phyloP scores from a whole-genome alignment of 2,329 filamentous ascomycete species.

The Microascus cirrosus region DNA sequence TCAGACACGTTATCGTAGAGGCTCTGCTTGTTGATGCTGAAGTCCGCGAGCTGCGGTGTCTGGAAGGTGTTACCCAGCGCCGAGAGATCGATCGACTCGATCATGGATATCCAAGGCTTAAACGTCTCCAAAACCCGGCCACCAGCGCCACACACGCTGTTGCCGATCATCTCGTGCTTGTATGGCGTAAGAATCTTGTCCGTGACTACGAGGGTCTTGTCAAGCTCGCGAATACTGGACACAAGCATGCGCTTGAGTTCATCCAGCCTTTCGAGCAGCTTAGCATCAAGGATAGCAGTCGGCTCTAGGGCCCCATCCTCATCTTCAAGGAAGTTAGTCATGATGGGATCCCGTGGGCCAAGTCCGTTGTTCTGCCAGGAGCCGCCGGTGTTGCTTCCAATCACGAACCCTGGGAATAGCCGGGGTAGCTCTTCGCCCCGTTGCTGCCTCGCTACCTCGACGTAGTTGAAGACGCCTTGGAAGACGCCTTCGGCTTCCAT shows the following conservation, averaged over 20 bases:
- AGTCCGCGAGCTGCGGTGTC: conserved; percentile 77
- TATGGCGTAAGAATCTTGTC: conserved; percentile 75
- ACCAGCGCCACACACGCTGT: conserved; percentile 69
- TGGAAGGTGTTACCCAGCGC: conserved; percentile 67
- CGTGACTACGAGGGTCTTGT: conserved; percentile 66
- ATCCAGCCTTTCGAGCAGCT: conserved; percentile 71
- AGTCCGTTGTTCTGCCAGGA: conserved; percentile 73
- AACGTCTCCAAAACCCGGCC: conserved; percentile 78
- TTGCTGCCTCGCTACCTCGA: conserved; percentile 89
- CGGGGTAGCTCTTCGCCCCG: conserved; percentile 86
- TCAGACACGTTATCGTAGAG: conserved; percentile 91
- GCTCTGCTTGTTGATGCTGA: conserved; percentile 82
- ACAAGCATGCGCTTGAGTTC: conserved; percentile 76
- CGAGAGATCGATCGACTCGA: conserved; percentile 86
- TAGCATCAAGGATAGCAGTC: conserved; percentile 60
- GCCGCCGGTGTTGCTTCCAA: conserved; percentile 72
- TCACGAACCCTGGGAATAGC: conserved; percentile 86
- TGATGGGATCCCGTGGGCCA: conserved; percentile 55
- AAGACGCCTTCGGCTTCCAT: conserved; percentile 96
- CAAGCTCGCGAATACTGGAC: conserved; percentile 75
- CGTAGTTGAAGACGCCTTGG: conserved; percentile 88
- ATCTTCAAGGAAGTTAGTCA: conserved; percentile 79
- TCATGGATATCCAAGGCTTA: conserved; percentile 76
- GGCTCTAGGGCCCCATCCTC: conserved; percentile 65
- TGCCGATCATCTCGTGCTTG: conserved; percentile 69